Evolutionary conservation across 257 asterid species (phyloP).

Genomic region (Plantago ovata): DNA sequence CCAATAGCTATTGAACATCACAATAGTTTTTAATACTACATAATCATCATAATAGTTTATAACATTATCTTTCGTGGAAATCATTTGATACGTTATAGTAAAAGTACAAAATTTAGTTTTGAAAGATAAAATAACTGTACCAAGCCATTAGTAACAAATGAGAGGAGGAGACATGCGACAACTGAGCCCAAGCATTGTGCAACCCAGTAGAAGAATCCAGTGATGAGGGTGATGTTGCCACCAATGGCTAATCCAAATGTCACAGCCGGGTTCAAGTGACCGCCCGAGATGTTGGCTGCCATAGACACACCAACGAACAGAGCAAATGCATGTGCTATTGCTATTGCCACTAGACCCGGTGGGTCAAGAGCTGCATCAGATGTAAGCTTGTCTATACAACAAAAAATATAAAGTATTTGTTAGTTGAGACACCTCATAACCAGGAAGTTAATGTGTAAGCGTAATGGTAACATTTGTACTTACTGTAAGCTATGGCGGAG

Average conservation of each 20-base stretch:
- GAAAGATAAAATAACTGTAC: conserved; percentile 25
- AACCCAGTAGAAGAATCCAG: conserved; percentile 69
- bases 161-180: conserved; percentile 61
- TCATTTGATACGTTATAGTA: too few relatives aligned
- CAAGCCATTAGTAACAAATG: conserved; percentile 54
- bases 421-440: too few relatives aligned
- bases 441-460: too few relatives aligned
- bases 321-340: conserved; percentile 73
- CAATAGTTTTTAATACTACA: too few relatives aligned
- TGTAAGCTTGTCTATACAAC: conserved; percentile 42
- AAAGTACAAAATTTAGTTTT: too few relatives aligned
- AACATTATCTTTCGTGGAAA: too few relatives aligned
- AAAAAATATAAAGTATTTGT: not conserved
- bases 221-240: conserved; percentile 65
- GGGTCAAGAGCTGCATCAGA: conserved; percentile 51
- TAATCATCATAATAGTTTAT: too few relatives aligned
- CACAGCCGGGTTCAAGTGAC: conserved; percentile 80
- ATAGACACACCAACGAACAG: conserved; percentile 72
- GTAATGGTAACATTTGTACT: too few relatives aligned
- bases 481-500: conserved; percentile 68
- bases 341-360: conserved; percentile 64
- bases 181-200: conserved; percentile 66
- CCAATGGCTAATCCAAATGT: conserved; percentile 76
- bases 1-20: too few relatives aligned
- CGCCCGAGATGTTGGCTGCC: conserved; percentile 76